Evolutionary conservation across 2,329 filamentous ascomycete species (phyloP), one percentile per base, ranked within the genome.

Genomic region (Botrytis hyacinthi): DNA sequence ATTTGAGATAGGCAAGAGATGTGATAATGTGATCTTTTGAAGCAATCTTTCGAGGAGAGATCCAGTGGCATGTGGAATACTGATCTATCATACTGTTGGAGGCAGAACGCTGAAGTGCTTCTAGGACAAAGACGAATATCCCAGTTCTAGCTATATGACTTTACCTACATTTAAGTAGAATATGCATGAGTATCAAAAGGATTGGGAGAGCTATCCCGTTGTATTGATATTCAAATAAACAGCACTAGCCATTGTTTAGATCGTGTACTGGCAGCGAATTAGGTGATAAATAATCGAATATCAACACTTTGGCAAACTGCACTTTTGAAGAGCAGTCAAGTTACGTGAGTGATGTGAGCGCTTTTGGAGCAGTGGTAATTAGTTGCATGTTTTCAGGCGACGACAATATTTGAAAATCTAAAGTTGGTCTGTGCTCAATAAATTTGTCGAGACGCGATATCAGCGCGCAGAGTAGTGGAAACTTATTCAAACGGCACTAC

Each of bases 391-490:
- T 67, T 12, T 51, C 32, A 67, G 32, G 32, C 44, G 63, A 67
- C 22, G 63, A 40, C 48, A 42, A 69, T 68, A 29, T 29, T 42
- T 10, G 40, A 32, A 69, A 57, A 42, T 32, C 26, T 42, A 26
- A 32, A 9, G 9, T 57, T 69, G 66, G 66, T 57, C 66, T 51
- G 66, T 69, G 66, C 66, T 69, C 66, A 69, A 69, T 51, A 69
- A 69, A 69, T 69, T 69, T 69, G 66, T 69, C 66, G 66, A 69
- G 66, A 59, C 66, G 66, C 66, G 66, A 69, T 69, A 57, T 42
- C 35, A 69, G 40, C 66, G 48, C 66, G 66, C 65, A 68, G 65
- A 57, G 46, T n/a, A 57, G n/a, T 57, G 35, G 66, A 32, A 59
- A 69, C n/a, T 57, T 57, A 57, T 69, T 69, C 48, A 69, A 57